Conservation (phyloP, 1,139 yeast species). For the Geotrichum carabidarum region DNA sequence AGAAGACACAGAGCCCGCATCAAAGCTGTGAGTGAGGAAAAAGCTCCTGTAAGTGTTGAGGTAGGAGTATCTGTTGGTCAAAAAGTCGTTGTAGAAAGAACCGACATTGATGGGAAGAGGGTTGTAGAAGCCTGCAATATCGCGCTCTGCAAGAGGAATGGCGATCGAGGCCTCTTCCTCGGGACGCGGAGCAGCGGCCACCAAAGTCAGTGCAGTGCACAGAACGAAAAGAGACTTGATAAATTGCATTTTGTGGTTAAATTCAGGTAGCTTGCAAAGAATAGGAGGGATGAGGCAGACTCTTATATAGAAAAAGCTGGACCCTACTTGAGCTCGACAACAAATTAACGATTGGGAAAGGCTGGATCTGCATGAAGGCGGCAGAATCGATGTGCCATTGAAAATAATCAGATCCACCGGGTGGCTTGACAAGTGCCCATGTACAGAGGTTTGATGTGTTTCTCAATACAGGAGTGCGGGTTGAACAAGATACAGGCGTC, state of each 20-base stretch:
- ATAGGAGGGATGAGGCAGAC: too few species aligned
- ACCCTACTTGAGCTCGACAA: too few species aligned
- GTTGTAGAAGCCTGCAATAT: constrained; percentile 10
- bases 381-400: too few species aligned
- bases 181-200: neutral
- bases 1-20: neutral
- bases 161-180: neutral
- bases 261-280: too few species aligned
- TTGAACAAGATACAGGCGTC: too few species aligned
- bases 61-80: constrained; percentile 17
- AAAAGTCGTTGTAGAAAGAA: constrained; percentile 17
- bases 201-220: neutral
- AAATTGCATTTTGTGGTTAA: neutral
- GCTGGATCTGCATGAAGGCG: too few species aligned
- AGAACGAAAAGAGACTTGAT: neutral
- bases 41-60: constrained; percentile 12
- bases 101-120: constrained; percentile 11
- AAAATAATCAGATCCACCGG: too few species aligned
- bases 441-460: too few species aligned
- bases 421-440: too few species aligned
- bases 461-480: too few species aligned
- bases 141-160: neutral
- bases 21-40: constrained; percentile 17
- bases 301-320: too few species aligned
- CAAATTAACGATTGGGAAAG: too few species aligned